phyloP scores from a whole-genome alignment of 495 filamentous ascomycete genomes.

The Bacidia gigantensis region DNA sequence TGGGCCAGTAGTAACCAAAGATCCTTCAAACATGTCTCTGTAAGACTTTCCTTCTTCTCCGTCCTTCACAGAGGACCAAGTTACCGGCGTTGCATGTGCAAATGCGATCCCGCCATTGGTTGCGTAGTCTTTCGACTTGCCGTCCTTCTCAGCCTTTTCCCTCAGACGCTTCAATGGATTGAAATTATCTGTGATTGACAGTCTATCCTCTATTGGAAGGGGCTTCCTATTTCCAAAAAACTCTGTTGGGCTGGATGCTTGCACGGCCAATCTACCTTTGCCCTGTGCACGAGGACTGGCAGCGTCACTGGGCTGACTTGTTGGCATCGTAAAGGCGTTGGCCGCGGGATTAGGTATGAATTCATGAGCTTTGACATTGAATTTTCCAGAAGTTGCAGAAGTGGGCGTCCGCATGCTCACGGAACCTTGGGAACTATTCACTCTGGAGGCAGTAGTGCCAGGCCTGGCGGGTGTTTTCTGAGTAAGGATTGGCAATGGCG shows the following conservation, averaged over 20 bases:
- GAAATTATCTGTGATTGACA: conserved; percentile 51
- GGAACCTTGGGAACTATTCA: conserved; percentile 30
- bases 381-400: conserved; percentile 44
- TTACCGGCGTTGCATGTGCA: conserved; percentile 65
- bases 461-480: conserved; percentile 37
- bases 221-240: conserved; percentile 53
- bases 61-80: conserved; percentile 49
- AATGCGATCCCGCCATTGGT: conserved; percentile 64
- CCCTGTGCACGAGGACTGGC: conserved; percentile 51
- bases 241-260: conserved; percentile 33
- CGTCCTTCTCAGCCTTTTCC: conserved; percentile 32
- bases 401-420: conserved; percentile 32
- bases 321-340: conserved; percentile 61
- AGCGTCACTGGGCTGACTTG: conserved; percentile 41
- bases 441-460: conserved; percentile 28
- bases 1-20: conserved; percentile 36
- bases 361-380: conserved; percentile 73
- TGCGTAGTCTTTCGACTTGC: conserved; percentile 33
- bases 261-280: conserved; percentile 36
- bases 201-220: conserved; percentile 35
- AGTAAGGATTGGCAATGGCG: conserved; percentile 40
- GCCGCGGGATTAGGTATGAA: conserved; percentile 75
- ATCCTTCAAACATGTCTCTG: conserved; percentile 60
- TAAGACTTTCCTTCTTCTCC: conserved; percentile 57
- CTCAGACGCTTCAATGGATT: conserved; percentile 64